Conservation (phyloP, 495 filamentous ascomycete species). For the Podospora tetraspora region DNA sequence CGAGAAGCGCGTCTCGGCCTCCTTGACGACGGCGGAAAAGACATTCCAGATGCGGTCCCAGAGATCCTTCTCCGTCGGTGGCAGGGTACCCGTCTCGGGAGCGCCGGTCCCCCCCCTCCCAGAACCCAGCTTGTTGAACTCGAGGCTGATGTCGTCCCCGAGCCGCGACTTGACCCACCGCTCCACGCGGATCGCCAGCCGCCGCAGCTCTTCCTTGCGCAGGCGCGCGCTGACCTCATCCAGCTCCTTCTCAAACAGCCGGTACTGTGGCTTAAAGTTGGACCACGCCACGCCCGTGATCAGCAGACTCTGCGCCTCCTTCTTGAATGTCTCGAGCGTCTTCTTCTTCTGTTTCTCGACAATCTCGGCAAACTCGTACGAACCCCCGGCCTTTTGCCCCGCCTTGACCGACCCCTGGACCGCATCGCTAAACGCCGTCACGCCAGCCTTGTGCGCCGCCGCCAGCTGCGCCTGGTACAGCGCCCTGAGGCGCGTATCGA, state of each 20-base stretch:
- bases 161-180: constrained; percentile 86
- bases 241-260: constrained; percentile 68
- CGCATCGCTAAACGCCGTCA: constrained; percentile 79
- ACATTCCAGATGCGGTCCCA: constrained; percentile 95
- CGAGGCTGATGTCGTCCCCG: constrained; percentile 79
- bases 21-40: constrained; percentile 76
- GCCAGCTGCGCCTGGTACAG: constrained; percentile 82
- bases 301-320: constrained; percentile 64
- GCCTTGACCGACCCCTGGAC: constrained; percentile 71
- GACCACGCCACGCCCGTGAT: constrained; percentile 81
- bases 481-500: constrained; percentile 78
- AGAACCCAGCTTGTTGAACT: constrained; percentile 90
- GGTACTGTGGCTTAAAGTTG: constrained; percentile 54
- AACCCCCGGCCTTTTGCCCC: constrained; percentile 81
- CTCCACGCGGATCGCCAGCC: constrained; percentile 83
- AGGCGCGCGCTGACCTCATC: constrained; percentile 77
- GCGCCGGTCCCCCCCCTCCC: constrained; percentile 75
- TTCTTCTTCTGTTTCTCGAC: constrained; percentile 75
- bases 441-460: constrained; percentile 83
- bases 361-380: constrained; percentile 92
- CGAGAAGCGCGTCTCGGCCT: constrained; percentile 79
- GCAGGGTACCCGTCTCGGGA: constrained; percentile 70
- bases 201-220: constrained; percentile 90
- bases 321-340: constrained; percentile 68
- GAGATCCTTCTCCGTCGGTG: constrained; percentile 68